These are phyloP conservation scores for Lithospermum erythrorhizon DNA, from an alignment of 257 asterid species.

Conservation along the genomic window DNA sequence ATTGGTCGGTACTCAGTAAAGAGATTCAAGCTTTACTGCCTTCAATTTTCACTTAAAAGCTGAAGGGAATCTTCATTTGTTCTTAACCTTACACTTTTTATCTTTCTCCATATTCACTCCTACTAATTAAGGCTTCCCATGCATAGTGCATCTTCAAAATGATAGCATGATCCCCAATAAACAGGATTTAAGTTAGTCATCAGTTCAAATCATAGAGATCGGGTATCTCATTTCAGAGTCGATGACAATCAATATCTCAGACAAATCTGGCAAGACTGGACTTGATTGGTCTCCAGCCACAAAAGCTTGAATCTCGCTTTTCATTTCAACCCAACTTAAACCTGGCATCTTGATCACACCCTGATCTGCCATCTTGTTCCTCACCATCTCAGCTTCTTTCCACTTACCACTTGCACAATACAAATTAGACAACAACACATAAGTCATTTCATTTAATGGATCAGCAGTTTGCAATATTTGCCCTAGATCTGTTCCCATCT, in stretches of 20 bases:
- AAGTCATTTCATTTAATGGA: conserved; percentile 60
- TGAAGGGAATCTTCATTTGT: background rate
- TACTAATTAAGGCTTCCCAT: too few relatives aligned
- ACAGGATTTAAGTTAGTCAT: conserved; percentile 8
- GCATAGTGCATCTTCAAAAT: background rate
- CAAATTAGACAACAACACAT: conserved; percentile 52
- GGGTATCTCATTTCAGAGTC: conserved; percentile 45
- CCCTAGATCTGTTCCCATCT: conserved; percentile 30
- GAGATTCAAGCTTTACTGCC: background rate
- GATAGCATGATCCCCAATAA: background rate
- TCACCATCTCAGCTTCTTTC: conserved; percentile 48
- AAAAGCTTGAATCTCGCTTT: conserved; percentile 32
- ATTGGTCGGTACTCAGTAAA: too few relatives aligned
- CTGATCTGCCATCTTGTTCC: conserved; percentile 38
- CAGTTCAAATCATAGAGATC: conserved; percentile 11
- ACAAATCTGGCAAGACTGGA: conserved; percentile 22
- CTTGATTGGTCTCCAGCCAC: conserved; percentile 38
- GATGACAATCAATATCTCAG: conserved; percentile 22
- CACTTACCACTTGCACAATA: conserved; percentile 70
- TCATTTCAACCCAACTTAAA: conserved; percentile 62
- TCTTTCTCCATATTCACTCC: background rate
- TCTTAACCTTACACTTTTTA: too few relatives aligned
- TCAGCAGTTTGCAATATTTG: conserved; percentile 29
- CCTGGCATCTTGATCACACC: conserved; percentile 55
- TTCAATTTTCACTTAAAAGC: background rate